Conservation (phyloP, 1,284 basidiomycete species). For the Athelia sp. region DNA sequence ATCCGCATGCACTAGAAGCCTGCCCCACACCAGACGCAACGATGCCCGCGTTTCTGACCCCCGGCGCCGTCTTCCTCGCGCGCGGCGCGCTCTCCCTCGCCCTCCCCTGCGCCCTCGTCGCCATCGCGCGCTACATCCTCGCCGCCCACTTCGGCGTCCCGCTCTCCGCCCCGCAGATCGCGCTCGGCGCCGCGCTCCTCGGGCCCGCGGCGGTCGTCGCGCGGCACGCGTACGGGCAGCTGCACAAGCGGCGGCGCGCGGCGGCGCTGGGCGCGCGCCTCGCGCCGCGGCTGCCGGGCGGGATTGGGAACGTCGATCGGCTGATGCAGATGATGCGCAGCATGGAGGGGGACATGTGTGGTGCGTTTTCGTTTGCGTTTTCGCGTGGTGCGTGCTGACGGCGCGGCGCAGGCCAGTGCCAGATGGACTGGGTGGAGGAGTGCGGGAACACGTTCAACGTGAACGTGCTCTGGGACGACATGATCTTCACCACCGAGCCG, state of each 20-base stretch:
- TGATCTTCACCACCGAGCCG: slow-evolving; percentile 28
- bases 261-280: slow-evolving; percentile 17
- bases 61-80: neutral
- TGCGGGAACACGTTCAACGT: slow-evolving; percentile 21
- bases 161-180: neutral
- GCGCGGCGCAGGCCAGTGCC: slow-evolving; percentile 4
- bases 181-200: neutral
- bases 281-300: slow-evolving; percentile 8
- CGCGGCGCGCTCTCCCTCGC: neutral
- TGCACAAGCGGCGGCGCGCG: slow-evolving; percentile 7
- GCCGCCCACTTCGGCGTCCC: neutral
- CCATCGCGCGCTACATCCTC: neutral
- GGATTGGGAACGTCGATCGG: slow-evolving; percentile 23
- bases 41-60: neutral
- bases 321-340: slow-evolving; percentile 17
- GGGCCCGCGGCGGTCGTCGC: neutral
- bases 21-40: too few relatives aligned
- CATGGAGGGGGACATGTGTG: neutral
- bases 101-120: neutral
- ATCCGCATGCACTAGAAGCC: too few relatives aligned
- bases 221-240: neutral
- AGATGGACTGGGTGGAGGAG: slow-evolving; percentile 12
- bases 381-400: neutral
- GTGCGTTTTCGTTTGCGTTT: slow-evolving; percentile 3
- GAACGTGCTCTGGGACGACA: slow-evolving; percentile 18